A percentile compares a stretch with the other conserved stretches of the same genome.
Conservation (phyloP, 805 yeast species). For the Pichia scutulata region DNA sequence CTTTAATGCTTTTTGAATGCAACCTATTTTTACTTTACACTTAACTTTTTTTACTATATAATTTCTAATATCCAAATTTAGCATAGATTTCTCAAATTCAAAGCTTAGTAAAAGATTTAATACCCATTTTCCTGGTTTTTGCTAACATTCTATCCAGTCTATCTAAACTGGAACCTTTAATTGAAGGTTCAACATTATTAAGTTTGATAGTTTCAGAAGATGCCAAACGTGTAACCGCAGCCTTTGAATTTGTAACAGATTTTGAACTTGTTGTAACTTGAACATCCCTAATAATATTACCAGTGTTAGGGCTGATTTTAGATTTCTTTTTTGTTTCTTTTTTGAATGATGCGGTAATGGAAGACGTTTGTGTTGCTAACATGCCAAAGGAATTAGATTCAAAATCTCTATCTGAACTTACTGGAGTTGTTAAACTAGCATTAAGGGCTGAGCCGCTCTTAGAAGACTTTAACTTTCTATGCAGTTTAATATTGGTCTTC, state of each 20-base stretch:
- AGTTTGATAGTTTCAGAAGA: slow-evolving; percentile 3
- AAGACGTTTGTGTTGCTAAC: slow-evolving; percentile 18
- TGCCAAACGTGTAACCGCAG: slow-evolving; percentile 24
- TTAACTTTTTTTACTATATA: background rate
- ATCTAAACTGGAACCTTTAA: slow-evolving; percentile 9
- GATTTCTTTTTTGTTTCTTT: slow-evolving; percentile 10
- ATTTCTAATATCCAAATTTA: background rate
- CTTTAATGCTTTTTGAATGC: background rate
- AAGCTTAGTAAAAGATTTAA: slow-evolving; percentile 4
- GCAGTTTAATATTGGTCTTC: slow-evolving; percentile 37
- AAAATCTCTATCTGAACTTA: background rate
- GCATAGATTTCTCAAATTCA: background rate
- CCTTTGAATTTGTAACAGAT: slow-evolving; percentile 17
- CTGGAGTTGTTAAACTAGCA: background rate
- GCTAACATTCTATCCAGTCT: slow-evolving; percentile 13
- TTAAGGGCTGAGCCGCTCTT: slow-evolving; percentile 12
- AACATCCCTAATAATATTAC: slow-evolving; percentile 23
- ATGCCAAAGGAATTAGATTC: slow-evolving; percentile 17
- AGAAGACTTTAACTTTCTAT: slow-evolving; percentile 47
- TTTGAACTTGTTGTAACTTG: slow-evolving; percentile 25
- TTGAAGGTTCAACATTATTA: background rate
- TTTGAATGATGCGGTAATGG: slow-evolving; percentile 26
- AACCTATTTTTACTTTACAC: no score
- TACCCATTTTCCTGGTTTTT: slow-evolving; percentile 11
- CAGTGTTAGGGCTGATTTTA: slow-evolving; percentile 18